Evolutionary conservation across 2,329 filamentous ascomycete genomes (phyloP), one percentile per base, ranked within the genome.

Genomic region (Tolypocladium paradoxum): DNA sequence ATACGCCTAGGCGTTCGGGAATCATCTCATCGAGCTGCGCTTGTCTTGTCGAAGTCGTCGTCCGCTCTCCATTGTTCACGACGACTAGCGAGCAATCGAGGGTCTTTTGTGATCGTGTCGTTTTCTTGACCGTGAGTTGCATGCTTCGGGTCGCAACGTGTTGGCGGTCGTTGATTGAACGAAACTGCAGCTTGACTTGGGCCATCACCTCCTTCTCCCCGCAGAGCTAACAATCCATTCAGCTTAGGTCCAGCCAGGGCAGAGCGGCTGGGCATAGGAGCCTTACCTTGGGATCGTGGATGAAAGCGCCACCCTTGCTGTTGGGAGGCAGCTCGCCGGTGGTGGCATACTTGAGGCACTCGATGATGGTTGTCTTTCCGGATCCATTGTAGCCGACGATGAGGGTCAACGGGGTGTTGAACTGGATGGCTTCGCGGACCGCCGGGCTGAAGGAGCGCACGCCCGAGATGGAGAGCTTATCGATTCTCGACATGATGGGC

Each of bases 361-460:
- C 93, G 70, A 99, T 99, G 65, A 99, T 96, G 54, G 93, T 97
- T 11, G 93, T 99, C 74, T 99, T 99, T 57, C 93, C 93, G 1
- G 92, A 97, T 53, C 93, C 93, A 73, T 99, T 99, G 71, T 90
- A 89, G 54, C 93, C 93, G 54, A 99, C 95, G 61, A 99, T 99
- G 57, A 99, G 79, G 14, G 93, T 99, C 53, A 99, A 78, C 29
- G 93, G 95, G 0, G 88, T 87, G 59, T 90, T 84, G 68, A 99
- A 97, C 61, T 87, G 79, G 57, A 97, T 95, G 37, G 81, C 85
- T 71, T 96, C 88, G 58, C 79, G 79, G 55, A 79, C 76, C 45
- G 78, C 76, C 58, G 88, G 86, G 69, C 87, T 87, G 68, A 97
- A 97, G 54, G 92, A 96, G 61, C 92, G 89, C 60, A 82, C 71